phyloP scores from a whole-genome alignment of 306 rosid species.

The Castanospermum australe region DNA sequence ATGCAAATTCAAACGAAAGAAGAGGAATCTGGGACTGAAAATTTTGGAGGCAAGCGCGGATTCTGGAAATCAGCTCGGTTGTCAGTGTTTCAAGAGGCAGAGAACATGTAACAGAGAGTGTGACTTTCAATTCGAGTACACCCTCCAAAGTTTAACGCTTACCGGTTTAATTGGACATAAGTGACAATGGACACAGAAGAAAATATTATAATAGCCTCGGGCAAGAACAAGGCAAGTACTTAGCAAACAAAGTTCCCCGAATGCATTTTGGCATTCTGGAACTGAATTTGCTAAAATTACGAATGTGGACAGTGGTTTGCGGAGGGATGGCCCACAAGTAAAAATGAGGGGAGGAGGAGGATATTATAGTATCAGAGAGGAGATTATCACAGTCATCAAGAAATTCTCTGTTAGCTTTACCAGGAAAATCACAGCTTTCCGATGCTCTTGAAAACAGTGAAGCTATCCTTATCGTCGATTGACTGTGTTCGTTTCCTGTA shows the following conservation, averaged over 20 bases:
- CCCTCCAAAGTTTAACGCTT: neutral
- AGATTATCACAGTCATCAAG: conserved; percentile 44
- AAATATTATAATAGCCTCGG: neutral
- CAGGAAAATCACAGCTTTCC: conserved; percentile 36
- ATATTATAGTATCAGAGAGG: neutral
- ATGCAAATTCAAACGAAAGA: neutral
- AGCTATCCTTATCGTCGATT: conserved; percentile 12
- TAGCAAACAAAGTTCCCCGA: neutral
- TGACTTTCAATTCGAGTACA: neutral
- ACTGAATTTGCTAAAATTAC: neutral
- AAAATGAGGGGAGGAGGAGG: neutral
- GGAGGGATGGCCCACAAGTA: neutral
- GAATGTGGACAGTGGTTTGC: neutral
- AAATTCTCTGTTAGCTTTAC: conserved; percentile 40
- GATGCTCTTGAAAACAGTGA: conserved; percentile 43
- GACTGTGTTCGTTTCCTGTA: neutral
- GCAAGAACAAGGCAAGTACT: neutral
- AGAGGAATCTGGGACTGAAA: neutral
- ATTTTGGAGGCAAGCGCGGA: neutral
- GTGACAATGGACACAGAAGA: neutral
- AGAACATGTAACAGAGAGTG: neutral
- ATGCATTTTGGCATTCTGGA: neutral
- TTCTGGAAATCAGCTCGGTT: neutral
- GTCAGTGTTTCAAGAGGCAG: neutral
- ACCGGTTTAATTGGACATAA: neutral